These are phyloP conservation scores for Omphalotus olearius DNA, from an alignment of 1,284 basidiomycete species.

Conservation along the genomic window DNA sequence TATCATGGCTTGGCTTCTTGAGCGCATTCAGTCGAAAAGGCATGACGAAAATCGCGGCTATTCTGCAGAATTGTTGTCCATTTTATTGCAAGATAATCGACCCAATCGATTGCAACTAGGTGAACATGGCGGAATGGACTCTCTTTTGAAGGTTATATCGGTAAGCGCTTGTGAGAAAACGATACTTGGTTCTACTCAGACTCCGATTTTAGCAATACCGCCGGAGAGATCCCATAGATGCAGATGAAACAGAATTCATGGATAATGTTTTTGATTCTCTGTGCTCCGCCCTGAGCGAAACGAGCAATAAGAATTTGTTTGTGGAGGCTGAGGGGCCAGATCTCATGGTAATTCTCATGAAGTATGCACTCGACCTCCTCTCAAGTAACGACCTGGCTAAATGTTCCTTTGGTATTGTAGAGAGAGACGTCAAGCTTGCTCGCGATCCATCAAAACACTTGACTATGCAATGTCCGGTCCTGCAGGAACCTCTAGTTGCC, in stretches of 20 bases:
- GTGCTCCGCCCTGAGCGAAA: constrained; percentile 77
- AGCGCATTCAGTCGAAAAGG: constrained; percentile 66
- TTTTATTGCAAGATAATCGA: constrained; percentile 75
- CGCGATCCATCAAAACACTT: constrained; percentile 84
- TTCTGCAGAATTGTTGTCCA: constrained; percentile 85
- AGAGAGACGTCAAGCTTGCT: constrained; percentile 78
- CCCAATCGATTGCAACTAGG: constrained; percentile 63
- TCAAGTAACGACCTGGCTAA: not conserved
- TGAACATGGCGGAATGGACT: constrained; percentile 77
- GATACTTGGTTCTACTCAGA: not conserved
- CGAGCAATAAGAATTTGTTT: constrained; percentile 78
- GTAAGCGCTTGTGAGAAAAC: constrained; percentile 44
- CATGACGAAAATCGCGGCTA: constrained; percentile 88
- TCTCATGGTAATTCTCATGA: constrained; percentile 95
- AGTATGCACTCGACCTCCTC: constrained; percentile 43
- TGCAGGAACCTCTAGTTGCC: constrained; percentile 73
- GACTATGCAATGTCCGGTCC: constrained; percentile 88
- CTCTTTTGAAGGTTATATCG: constrained; percentile 72
- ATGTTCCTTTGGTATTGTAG: constrained; percentile 34
- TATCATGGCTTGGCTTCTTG: constrained; percentile 77
- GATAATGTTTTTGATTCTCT: constrained; percentile 92
- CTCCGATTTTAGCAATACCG: constrained; percentile 71
- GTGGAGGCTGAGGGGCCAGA: constrained; percentile 92
- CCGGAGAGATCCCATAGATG: constrained; percentile 73
- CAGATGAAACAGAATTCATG: constrained; percentile 96